Percentiles rank a stretch among this genome's conserved stretches.
phyloP scores from a whole-genome alignment of 768 basidiomycete species.

The Pisolithus albus region DNA sequence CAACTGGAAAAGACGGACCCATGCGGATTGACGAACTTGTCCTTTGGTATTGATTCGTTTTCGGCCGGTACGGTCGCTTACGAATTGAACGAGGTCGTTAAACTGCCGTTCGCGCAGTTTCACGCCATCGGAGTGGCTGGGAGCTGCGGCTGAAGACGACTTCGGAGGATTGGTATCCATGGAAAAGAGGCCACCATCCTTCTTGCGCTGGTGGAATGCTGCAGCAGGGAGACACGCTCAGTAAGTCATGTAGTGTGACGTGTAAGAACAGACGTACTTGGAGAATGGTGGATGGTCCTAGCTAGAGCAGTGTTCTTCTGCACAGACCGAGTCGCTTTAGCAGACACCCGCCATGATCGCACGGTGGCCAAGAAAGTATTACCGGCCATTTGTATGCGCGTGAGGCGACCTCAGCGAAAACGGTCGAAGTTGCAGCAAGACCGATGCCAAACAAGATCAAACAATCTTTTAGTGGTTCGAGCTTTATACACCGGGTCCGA shows the following conservation, averaged over 20 bases:
- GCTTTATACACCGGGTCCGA: too few species aligned
- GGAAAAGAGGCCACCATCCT: slow-evolving; percentile 10
- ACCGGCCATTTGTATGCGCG: slow-evolving; percentile 8
- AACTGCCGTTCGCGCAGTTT: slow-evolving; percentile 18
- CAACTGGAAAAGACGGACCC: slow-evolving; percentile 46
- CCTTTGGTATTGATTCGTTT: slow-evolving; percentile 23
- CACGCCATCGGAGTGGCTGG: neutral
- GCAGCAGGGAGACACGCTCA: neutral
- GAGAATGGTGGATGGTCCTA: slow-evolving; percentile 15
- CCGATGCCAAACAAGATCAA: slow-evolving; percentile 4
- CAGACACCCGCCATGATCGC: slow-evolving; percentile 6
- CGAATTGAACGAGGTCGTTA: slow-evolving; percentile 18
- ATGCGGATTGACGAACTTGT: slow-evolving; percentile 40
- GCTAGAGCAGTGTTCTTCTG: slow-evolving; percentile 3
- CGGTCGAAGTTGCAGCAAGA: neutral
- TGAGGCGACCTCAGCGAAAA: neutral
- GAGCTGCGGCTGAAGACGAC: neutral
- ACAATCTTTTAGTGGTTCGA: neutral
- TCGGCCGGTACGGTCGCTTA: slow-evolving; percentile 23
- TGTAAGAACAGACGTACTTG: slow-evolving; percentile 14
- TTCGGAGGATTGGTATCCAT: neutral
- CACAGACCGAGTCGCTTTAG: slow-evolving; percentile 1
- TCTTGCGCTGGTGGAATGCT: slow-evolving; percentile 11
- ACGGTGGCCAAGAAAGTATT: slow-evolving; percentile 7
- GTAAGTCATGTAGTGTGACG: neutral